Evolutionary conservation across 345 rosid species (phyloP).

Genomic region (Eutrema heterophyllum): DNA sequence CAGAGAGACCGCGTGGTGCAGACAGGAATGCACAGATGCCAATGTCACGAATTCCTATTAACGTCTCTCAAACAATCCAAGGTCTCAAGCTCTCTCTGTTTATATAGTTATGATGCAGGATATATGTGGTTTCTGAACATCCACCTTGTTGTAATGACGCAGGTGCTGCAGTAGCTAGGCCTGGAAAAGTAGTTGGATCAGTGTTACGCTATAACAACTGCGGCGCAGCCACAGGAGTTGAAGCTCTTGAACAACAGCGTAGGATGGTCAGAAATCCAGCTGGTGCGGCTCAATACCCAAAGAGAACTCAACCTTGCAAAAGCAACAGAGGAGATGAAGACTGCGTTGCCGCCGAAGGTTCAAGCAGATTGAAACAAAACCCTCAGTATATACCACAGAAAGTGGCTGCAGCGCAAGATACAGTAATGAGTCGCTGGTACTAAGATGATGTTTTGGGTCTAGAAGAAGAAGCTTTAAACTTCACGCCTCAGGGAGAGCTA

Average conservation of each 20-base stretch:
- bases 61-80: constrained; percentile 69
- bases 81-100: constrained; percentile 31
- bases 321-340: constrained; percentile 71
- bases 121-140: background rate
- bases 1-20: constrained; percentile 46
- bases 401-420: constrained; percentile 82
- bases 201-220: constrained; percentile 82
- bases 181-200: constrained; percentile 83
- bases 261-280: constrained; percentile 67
- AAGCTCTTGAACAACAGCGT: constrained; percentile 63
- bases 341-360: constrained; percentile 40
- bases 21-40: constrained; percentile 63
- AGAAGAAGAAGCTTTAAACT: background rate
- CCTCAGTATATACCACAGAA: constrained; percentile 75
- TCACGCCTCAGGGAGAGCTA: background rate
- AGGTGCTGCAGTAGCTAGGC: constrained; percentile 64
- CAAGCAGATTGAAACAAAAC: constrained; percentile 70
- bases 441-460: constrained; percentile 19
- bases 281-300: constrained; percentile 55
- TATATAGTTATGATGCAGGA: background rate
- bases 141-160: constrained; percentile 34
- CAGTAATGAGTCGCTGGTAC: constrained; percentile 71
- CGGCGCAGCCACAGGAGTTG: constrained; percentile 57
- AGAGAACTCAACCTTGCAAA: constrained; percentile 62
- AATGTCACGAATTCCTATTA: constrained; percentile 73